Evolutionary conservation across 2,329 filamentous ascomycete genomes (phyloP), one percentile per base, ranked within the genome.

Genomic region (Epichloe scottii): DNA sequence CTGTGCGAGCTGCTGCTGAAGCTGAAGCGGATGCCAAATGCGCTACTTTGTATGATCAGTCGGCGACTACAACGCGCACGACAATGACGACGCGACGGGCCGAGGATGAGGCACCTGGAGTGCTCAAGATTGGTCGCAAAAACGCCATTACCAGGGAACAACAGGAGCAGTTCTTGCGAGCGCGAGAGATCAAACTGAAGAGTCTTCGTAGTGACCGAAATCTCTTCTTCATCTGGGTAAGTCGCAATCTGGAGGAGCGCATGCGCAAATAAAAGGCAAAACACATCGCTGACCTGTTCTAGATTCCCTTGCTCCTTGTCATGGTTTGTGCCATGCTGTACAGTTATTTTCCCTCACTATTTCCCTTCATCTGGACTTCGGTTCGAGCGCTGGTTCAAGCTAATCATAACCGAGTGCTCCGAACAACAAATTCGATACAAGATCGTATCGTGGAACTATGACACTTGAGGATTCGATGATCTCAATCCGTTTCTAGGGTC

Each of bases 151-250:
- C 81, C 33, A 76, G 75, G 60, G 79, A 83, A 60, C 80, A 84
- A 61, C 79, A 82, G 62, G 79, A 81, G 57, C 78, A 78, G 57
- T 72, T 85, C 55, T 71, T 81, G 43, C 69, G 78, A 49, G 79
- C 75, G 26, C 78, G 81, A 55, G 77, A 81, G 51, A 73, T 76
- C 62, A 82, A 79, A 63, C 69, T 82, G 59, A 84, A 84, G 73
- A 75, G 73, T 53, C 68, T 83, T 53, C 75, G 78, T 56, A 78
- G 77, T 53, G 82, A 85, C 59, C 75, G 76, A 58, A 83, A 84
- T 61, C 69, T 85, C 44, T 85, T 82, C 69, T 81, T 84, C 57
- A 74, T 85, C 59, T 85, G 82, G 82, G 80, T 84, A 75, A 60
- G 72, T 66, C 23, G 30, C 12, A 5, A 34, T 34, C 33, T n/a